phyloP scores from a whole-genome alignment of 495 filamentous ascomycete genomes.

The Aspergillus coremiiformis region DNA sequence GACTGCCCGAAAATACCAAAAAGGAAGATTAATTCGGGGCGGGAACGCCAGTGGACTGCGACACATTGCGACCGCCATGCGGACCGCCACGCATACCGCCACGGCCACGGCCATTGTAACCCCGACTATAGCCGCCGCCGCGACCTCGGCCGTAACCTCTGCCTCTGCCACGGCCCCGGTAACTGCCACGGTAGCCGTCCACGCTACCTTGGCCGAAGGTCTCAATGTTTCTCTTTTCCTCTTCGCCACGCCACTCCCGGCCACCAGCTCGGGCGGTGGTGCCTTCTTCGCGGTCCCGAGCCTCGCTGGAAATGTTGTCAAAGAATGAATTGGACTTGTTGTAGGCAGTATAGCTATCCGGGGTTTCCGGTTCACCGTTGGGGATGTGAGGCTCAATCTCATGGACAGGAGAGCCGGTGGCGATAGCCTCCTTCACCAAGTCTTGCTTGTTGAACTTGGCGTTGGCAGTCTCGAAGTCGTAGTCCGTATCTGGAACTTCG shows the following conservation, averaged over 20 bases:
- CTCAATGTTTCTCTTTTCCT: conserved; percentile 92
- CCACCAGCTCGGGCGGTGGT: conserved; percentile 60
- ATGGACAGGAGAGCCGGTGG: conserved; percentile 59
- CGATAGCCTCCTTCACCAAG: conserved; percentile 83
- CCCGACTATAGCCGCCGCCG: conserved; percentile 47
- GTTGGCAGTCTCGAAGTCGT: conserved; percentile 87
- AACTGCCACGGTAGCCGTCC: conserved; percentile 74
- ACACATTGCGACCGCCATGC: conserved; percentile 32
- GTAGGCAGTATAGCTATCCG: conserved; percentile 46
- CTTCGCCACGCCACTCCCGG: conserved; percentile 87
- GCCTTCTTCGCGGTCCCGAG: conserved; percentile 78
- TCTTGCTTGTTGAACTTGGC: conserved; percentile 98
- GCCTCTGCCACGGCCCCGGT: conserved; percentile 59
- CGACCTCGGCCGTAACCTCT: conserved; percentile 50
- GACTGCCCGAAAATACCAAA: conserved; percentile 8
- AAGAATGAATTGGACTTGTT: conserved; percentile 86
- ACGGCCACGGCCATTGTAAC: conserved; percentile 34
- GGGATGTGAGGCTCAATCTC: conserved; percentile 40
- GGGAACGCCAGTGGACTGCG: conserved; percentile 39
- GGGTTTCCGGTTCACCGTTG: conserved; percentile 28
- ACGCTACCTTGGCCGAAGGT: conserved; percentile 98
- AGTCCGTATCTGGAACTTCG: conserved; percentile 82
- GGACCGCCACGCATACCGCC: conserved; percentile 34
- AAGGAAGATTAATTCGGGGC: conserved; percentile 24
- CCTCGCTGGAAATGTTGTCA: conserved; percentile 93